Conservation (phyloP, 108 stramenopile genomes). For the Cyclotella cryptica region DNA sequence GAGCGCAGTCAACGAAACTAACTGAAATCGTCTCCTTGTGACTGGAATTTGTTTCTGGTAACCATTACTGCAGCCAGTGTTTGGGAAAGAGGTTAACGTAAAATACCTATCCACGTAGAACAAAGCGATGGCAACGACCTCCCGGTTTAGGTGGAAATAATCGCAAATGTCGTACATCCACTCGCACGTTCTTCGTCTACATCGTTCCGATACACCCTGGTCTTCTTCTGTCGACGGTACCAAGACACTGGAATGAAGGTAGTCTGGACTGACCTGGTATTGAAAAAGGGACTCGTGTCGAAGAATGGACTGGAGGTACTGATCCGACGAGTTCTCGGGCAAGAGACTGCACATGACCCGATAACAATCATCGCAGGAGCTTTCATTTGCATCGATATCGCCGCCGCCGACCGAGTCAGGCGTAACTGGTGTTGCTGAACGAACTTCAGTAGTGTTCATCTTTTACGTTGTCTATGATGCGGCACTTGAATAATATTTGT, state of each 20-base stretch:
- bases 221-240: conserved; percentile 22
- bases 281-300: conserved; percentile 8
- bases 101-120: conserved; percentile 79
- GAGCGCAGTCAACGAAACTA: conserved; percentile 79
- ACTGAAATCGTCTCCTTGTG: conserved; percentile 53
- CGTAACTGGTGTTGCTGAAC: conserved; percentile 23
- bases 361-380: not conserved
- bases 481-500: too few relatives aligned
- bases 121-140: conserved; percentile 75
- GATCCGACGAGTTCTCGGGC: not conserved
- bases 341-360: not conserved
- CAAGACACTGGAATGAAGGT: conserved; percentile 40
- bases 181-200: conserved; percentile 80
- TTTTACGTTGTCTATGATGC: too few relatives aligned
- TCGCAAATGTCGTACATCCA: conserved; percentile 89
- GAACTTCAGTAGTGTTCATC: conserved; percentile 15
- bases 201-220: conserved; percentile 56
- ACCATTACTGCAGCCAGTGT: not conserved
- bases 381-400: not conserved
- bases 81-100: conserved; percentile 28
- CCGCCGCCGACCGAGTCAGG: conserved; percentile 41
- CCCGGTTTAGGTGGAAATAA: conserved; percentile 78
- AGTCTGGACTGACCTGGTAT: conserved; percentile 39
- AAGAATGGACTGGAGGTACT: conserved; percentile 24
- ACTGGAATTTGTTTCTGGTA: too few relatives aligned